phyloP scores from a whole-genome alignment of 148 eudicot species.

The Camellia lanceoleosa region DNA sequence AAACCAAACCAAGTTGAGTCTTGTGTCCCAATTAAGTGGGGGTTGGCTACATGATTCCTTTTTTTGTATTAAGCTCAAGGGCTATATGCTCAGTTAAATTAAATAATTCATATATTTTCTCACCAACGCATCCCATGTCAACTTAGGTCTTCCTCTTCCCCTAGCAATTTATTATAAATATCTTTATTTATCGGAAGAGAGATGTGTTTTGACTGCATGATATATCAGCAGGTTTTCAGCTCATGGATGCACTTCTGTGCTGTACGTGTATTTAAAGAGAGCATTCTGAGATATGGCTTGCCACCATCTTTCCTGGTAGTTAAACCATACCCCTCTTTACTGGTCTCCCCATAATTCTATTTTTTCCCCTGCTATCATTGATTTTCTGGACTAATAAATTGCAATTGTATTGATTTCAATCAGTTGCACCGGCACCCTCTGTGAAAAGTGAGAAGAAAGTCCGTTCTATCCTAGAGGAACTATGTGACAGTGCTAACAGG shows the following conservation, averaged over 20 bases:
- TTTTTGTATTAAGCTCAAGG: too few relatives aligned
- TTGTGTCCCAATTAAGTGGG: too few relatives aligned
- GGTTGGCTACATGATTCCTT: too few relatives aligned
- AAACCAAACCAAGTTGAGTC: too few relatives aligned
- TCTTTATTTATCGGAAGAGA: too few relatives aligned
- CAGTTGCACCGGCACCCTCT: constrained; percentile 75
- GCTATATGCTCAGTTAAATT: too few relatives aligned
- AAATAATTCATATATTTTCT: too few relatives aligned
- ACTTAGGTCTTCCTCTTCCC: too few relatives aligned
- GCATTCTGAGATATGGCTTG: constrained; percentile 92
- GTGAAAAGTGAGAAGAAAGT: constrained; percentile 93
- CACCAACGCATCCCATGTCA: too few relatives aligned
- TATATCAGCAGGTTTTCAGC: constrained; percentile 52
- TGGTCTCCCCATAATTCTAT: constrained; percentile 5
- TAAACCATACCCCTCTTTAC: neutral
- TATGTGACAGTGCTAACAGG: constrained; percentile 68
- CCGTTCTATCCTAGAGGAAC: constrained; percentile 76
- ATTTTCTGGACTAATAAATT: neutral
- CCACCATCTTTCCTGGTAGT: constrained; percentile 91
- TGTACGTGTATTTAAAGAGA: constrained; percentile 73
- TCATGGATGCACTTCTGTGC: constrained; percentile 97
- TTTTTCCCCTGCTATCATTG: neutral
- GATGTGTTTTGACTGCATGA: neutral
- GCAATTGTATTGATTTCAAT: constrained; percentile 39
- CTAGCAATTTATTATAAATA: too few relatives aligned